phyloP scores from a whole-genome alignment of 1,284 basidiomycete genomes.

The Acaromyces ingoldii region DNA sequence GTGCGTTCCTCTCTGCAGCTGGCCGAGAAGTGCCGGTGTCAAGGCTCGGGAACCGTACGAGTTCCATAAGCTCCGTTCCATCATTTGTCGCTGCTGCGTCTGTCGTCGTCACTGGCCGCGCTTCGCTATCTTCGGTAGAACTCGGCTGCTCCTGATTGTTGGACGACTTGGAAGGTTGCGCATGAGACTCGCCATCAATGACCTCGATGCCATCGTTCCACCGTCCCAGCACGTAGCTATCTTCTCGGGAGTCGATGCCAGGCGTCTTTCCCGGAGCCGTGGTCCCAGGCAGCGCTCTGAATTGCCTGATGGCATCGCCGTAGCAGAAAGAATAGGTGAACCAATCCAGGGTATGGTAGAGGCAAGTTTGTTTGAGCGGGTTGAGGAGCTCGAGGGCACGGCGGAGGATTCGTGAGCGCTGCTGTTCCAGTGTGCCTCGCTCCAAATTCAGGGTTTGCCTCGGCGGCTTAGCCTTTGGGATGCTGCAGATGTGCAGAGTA shows the following conservation, averaged over 20 bases:
- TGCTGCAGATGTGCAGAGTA: background rate
- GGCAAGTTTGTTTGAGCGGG: constrained; percentile 31
- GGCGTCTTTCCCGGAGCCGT: background rate
- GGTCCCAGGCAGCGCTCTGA: constrained; percentile 18
- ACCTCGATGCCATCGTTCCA: constrained; percentile 6
- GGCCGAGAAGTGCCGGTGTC: no score
- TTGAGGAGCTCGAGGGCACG: constrained; percentile 18
- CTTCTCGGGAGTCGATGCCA: constrained; percentile 8
- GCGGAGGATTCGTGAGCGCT: background rate
- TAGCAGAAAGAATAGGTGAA: constrained; percentile 46
- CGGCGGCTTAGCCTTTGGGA: no score
- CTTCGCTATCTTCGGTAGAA: no score
- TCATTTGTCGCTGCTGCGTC: no score
- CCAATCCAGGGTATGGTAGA: constrained; percentile 42
- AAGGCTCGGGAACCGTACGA: constrained; percentile 24
- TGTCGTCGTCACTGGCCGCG: no score
- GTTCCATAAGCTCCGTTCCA: constrained; percentile 36
- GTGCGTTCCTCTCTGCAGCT: no score
- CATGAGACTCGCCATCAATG: background rate
- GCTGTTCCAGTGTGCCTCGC: background rate
- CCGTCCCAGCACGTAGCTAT: constrained; percentile 14
- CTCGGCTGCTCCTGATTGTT: no score
- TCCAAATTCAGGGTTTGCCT: background rate
- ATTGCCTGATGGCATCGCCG: constrained; percentile 33
- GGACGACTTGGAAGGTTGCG: no score